Evolutionary conservation across 106 monocot species (phyloP).

Genomic region (Dendrobium chrysotoxum): DNA sequence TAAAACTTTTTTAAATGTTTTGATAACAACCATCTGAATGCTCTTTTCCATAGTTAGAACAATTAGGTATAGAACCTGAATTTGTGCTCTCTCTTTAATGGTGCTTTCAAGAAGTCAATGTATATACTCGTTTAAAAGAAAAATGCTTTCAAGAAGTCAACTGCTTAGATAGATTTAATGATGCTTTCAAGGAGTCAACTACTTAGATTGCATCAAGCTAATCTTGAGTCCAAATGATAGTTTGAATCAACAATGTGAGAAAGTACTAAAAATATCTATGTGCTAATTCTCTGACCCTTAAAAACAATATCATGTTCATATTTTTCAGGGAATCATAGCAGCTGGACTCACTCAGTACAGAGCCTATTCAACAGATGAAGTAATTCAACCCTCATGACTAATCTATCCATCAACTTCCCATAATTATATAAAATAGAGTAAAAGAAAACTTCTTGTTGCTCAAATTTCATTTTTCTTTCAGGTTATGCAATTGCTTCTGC

Average conservation of each 20-base stretch:
- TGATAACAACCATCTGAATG: no score
- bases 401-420: background rate
- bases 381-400: constrained; percentile 12
- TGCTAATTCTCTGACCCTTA: background rate
- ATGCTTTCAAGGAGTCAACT: no score
- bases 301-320: background rate
- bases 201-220: no score
- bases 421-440: background rate
- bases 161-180: no score
- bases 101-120: no score
- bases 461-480: constrained; percentile 8
- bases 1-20: no score
- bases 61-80: no score
- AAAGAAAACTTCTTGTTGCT: background rate
- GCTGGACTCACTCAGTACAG: constrained; percentile 83
- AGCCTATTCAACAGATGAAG: constrained; percentile 92
- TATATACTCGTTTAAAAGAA: no score
- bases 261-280: background rate
- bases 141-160: no score
- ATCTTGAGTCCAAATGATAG: background rate
- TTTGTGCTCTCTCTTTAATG: no score
- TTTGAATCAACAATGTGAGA: background rate
- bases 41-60: no score
- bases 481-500: constrained; percentile 96
- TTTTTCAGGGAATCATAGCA: constrained; percentile 84